Base-by-base conservation (phyloP, 192 early-diverging fungal genomes). In the Mortierella hygrophila region DNA sequence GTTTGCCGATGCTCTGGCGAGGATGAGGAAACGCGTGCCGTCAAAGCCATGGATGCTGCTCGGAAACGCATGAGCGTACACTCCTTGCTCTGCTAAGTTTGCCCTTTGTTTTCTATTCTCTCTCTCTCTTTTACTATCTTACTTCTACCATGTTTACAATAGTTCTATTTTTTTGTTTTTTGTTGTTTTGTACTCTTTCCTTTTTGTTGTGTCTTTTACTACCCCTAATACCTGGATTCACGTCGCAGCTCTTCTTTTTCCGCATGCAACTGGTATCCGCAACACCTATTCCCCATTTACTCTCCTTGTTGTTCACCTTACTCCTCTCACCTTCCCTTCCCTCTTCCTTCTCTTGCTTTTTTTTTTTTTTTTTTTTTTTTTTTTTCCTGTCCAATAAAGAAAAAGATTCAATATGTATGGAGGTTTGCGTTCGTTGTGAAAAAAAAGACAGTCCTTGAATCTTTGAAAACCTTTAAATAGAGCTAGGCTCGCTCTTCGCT, bases 31-130 rank as follows among this genome's bases (percentile, higher is more conserved):
- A 79, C 79, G 6, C 79, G 84, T 37, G 79, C 79, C 4, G 84
- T 76, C 63, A 86, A 81, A 52, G 84, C 84, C 9, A 81, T 86
- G 79, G 84, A 86, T 37, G 84, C 84, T 13, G 84, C 84, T n/a
- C 79, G 84, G 16, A 86, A 86, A 52, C 79, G 84, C 9, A 86
- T 86, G 84, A 86, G 84, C 35, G 84, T 86, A 0, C 84, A 86
- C 38, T 86, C 84, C 3, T 52, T 86, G 40, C 63, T 86, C 10
- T 86, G 84, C 68, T 86, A 86, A 57, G 32, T 15, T 38, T 1
- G 11, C 46, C 44, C 18, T 21, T 21, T 52, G 70, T 54, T 68
- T 54, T 70, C 41, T 40, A 21, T 77, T 26, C 29, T 77, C 18
- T 44, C 54, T 40, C 38, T 69, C 41, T 38, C 32, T 47, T 18